These are phyloP conservation scores for Erigeron philadelphicus DNA, from an alignment of 140 eudicot genomes.

Conservation along the genomic window DNA sequence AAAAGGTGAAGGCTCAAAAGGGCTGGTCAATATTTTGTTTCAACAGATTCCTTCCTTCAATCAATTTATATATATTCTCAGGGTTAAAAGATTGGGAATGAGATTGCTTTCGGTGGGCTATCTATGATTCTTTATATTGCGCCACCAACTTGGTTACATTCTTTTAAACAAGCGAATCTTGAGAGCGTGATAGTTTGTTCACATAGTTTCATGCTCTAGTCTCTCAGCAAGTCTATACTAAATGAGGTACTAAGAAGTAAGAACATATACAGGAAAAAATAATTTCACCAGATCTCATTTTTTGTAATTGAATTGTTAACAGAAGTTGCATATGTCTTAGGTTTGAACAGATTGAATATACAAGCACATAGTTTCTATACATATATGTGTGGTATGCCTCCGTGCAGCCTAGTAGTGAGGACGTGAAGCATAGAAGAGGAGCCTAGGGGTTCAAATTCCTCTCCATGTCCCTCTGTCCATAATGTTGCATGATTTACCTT, in stretches of 20 bases:
- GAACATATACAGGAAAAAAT: neutral
- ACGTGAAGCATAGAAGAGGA: no score
- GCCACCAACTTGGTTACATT: constrained; percentile 46
- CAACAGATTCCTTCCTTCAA: constrained; percentile 41
- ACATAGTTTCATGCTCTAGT: constrained; percentile 7
- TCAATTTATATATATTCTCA: constrained; percentile 34
- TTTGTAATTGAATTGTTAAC: constrained; percentile 11
- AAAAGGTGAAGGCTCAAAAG: constrained; percentile 32
- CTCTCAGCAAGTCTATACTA: constrained; percentile 13
- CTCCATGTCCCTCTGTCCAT: no score
- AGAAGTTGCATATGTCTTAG: constrained; percentile 11
- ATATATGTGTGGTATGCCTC: neutral
- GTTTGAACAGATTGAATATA: neutral
- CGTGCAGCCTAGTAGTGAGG: no score
- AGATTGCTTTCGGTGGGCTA: constrained; percentile 53
- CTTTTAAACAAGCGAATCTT: constrained; percentile 26
- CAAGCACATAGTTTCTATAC: constrained; percentile 6
- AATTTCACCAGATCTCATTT: neutral
- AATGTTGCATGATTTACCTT: no score
- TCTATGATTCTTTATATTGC: constrained; percentile 47
- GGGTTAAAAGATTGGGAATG: constrained; percentile 47
- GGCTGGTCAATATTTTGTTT: constrained; percentile 40
- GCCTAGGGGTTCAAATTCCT: no score
- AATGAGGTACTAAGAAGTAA: constrained; percentile 4
- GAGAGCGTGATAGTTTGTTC: constrained; percentile 21